Base-by-base conservation (phyloP, 768 basidiomycete species). In the Mrakia blollopis region DNA sequence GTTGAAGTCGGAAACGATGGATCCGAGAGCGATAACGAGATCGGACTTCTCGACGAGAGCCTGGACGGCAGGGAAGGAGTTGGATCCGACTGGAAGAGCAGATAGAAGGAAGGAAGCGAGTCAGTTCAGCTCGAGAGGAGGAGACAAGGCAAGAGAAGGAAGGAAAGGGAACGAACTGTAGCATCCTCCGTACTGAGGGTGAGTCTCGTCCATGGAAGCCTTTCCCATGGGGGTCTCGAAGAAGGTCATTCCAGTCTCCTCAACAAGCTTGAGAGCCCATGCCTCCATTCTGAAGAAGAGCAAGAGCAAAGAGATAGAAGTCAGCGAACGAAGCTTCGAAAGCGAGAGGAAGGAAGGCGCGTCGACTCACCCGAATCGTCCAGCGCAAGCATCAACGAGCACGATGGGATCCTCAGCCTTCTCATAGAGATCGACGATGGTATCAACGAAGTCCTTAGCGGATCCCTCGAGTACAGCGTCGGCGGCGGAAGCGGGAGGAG, bases 111-210 rank as follows among this genome's bases (percentile, higher is more conserved):
- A 50, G 47, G 21, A 14, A 50, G 18, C 1, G 47, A 18, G 47
- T 50, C 47, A 50, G 47, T 18, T 4, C 16, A 50, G 18, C 2
- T 50, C 18, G 47, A 50, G 44, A 44, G 44, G 47, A 50, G 5
- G 47, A 50, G 7, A 14, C 16, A n/a, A n/a, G n/a, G n/a, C 3
- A 18, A 50, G 47, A 50, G 18, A n/a, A n/a, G n/a, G n/a, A n/a
- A n/a, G n/a, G n/a, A n/a, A n/a, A n/a, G 10, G 1, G 47, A 1
- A 21, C 47, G 16, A 18, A 50, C 47, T 79, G 85, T 91, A 79
- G 81, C 92, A 92, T 39, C 93, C 93, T 71, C 92, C 92, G 81
- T 91, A 93, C 9, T 91, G 88, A 60, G 87, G 86, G 62, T 88
- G 88, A 25, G 86, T 85, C 82, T 94, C 93, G 63, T 88, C 86